These are phyloP conservation scores for Exophiala sideris DNA, from an alignment of 2,329 filamentous ascomycete species.

Conservation along the genomic window DNA sequence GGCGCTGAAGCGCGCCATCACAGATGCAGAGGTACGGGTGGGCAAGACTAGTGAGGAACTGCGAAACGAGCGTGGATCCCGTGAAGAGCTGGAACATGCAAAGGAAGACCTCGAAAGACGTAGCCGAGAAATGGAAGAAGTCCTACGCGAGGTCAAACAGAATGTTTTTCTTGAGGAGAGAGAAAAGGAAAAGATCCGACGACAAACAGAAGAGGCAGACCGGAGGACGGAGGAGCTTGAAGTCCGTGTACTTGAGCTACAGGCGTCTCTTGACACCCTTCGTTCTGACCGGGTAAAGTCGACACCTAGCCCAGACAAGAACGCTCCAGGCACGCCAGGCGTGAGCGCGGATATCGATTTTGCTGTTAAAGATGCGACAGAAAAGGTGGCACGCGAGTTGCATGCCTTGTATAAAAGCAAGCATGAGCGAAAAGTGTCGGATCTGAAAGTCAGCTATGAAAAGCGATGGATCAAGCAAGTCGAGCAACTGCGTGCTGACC, in stretches of 20 bases:
- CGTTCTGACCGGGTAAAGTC: constrained; percentile 32
- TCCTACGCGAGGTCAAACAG: constrained; percentile 74
- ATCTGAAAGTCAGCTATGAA: constrained; percentile 79
- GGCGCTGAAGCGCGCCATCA: constrained; percentile 80
- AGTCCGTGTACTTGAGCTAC: constrained; percentile 44
- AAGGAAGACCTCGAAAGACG: constrained; percentile 80
- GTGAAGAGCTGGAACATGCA: constrained; percentile 70
- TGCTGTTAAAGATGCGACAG: constrained; percentile 80
- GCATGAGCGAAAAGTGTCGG: constrained; percentile 92
- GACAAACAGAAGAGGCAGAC: constrained; percentile 73
- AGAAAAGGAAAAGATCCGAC: constrained; percentile 76
- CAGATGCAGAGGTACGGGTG: constrained; percentile 86
- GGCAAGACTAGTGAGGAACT: constrained; percentile 80
- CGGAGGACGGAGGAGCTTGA: constrained; percentile 50
- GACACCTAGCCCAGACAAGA: constrained; percentile 36
- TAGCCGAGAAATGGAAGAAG: constrained; percentile 77
- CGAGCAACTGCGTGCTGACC: constrained; percentile 68
- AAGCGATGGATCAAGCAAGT: constrained; percentile 85
- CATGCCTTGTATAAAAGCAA: constrained; percentile 94
- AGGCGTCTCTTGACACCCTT: constrained; percentile 44
- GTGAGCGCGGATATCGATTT: constrained; percentile 46
- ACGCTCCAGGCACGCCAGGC: constrained; percentile 22
- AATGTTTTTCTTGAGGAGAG: constrained; percentile 74
- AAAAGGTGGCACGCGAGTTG: constrained; percentile 89
- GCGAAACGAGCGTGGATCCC: constrained; percentile 68